phyloP scores from a whole-genome alignment of 129 eudicot genomes.

The Lonicera japonica region DNA sequence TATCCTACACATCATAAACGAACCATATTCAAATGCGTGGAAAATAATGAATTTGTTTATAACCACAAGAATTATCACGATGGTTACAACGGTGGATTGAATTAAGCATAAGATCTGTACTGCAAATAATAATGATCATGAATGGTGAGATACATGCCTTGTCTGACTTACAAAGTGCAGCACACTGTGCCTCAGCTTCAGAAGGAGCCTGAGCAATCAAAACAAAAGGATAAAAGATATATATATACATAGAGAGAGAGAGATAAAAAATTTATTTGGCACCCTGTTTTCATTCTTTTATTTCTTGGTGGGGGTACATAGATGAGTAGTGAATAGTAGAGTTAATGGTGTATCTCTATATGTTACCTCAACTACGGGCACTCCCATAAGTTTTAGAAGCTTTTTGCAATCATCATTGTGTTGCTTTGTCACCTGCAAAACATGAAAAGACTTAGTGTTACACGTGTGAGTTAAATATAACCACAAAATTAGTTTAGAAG shows the following conservation, averaged over 20 bases:
- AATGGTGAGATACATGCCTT: slow-evolving; percentile 42
- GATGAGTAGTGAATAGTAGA: neutral
- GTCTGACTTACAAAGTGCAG: slow-evolving; percentile 88
- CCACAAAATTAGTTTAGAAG: no score
- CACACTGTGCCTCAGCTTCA: slow-evolving; percentile 99
- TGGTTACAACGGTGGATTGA: neutral
- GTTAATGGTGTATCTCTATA: neutral
- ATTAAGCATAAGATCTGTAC: neutral
- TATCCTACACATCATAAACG: neutral
- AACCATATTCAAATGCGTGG: neutral
- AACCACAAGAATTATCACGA: neutral
- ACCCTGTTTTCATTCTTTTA: neutral
- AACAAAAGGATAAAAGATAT: neutral
- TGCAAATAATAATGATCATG: neutral
- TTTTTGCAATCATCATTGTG: slow-evolving; percentile 95
- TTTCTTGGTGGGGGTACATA: neutral
- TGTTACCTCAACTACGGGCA: slow-evolving; percentile 88
- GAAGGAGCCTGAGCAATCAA: slow-evolving; percentile 74
- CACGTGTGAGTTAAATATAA: no score
- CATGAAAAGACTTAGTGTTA: no score
- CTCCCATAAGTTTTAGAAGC: slow-evolving; percentile 88
- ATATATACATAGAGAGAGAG: slow-evolving; percentile 1
- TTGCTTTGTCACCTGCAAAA: slow-evolving; percentile 71
- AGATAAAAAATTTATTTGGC: slow-evolving; percentile 2
- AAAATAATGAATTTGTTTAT: neutral